Evolutionary conservation across 2,329 filamentous ascomycete genomes (phyloP), one percentile per base, ranked within the genome.

Genomic region (Blumeria graminis): DNA sequence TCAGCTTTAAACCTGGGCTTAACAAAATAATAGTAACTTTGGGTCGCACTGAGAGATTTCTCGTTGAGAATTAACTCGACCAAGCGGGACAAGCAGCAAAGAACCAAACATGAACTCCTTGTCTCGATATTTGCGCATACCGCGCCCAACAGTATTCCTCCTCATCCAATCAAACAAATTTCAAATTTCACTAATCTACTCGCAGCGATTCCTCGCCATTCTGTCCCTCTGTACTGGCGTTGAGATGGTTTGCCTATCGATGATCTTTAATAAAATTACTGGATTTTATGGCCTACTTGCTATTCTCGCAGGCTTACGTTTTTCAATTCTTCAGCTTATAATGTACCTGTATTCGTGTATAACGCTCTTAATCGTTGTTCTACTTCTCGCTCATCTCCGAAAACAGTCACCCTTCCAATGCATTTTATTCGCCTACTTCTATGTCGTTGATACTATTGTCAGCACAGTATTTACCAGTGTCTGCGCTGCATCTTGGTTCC

Each of bases 241-340:
- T 51, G 86, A 92, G 63, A 76, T 95, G 64, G 87, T 94, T 64
- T 81, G 84, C 4, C 75, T 92, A 59, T 81, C 84, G 10, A 78
- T 94, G 61, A 75, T 93, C 56, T 82, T 95, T 71, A 95, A 95
- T 75, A 94, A 94, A 70, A 78, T 89, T 62, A 90, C 86, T 54
- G 89, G 88, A 57, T 74, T 94, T 62, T 95, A 94, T 69, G 89
- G 89, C 61, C 75, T 95, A 46, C 81, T 95, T 62, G 88, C 89
- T 58, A 77, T 94, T 62, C 74, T 94, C 61, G 94, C 89, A 28
- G 90, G 90, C 66, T 88, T 86, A 69, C 74, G 82, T 62, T 79
- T 94, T 60, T 89, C 86, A 56, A 75, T 81, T 34, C 76, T 92
- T 28, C 90, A 95, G 69, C 76, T 94, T 57, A 85, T 84, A 57